Percentiles rank a stretch among this genome's conserved stretches.
phyloP scores from a whole-genome alignment of 2,329 filamentous ascomycete genomes.

The Ophiostoma sp. region DNA sequence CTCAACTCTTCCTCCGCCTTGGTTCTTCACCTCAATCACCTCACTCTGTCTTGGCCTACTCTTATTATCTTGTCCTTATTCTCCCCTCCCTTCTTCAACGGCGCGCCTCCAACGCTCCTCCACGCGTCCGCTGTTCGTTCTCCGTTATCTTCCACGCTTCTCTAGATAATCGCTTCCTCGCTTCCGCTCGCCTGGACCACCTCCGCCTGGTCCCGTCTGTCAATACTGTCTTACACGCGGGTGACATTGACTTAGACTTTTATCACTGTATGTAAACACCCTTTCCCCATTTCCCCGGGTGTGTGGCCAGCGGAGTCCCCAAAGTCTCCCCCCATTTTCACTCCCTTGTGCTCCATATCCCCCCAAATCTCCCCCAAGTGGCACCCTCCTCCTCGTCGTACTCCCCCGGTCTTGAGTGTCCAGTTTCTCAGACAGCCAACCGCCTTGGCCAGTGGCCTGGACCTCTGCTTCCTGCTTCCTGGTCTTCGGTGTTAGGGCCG shows the following conservation, averaged over 20 bases:
- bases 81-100: neutral
- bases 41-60: neutral
- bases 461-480: slow-evolving; percentile 3
- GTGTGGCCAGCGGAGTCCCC: neutral
- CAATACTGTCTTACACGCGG: no score
- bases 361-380: neutral
- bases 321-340: neutral
- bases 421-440: neutral
- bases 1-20: neutral
- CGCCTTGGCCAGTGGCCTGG: slow-evolving; percentile 4
- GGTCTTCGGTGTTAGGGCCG: neutral
- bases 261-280: neutral
- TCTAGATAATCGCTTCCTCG: slow-evolving; percentile 4
- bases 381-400: neutral
- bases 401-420: neutral
- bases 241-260: neutral
- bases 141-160: neutral
- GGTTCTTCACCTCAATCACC: neutral
- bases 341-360: neutral
- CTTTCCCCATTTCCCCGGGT: neutral
- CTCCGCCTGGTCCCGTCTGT: neutral
- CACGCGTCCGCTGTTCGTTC: neutral
- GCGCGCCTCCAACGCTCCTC: neutral
- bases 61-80: no score
- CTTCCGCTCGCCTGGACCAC: neutral